phyloP scores from a whole-genome alignment of 768 basidiomycete genomes.

The Lactifluus subvellereus region DNA sequence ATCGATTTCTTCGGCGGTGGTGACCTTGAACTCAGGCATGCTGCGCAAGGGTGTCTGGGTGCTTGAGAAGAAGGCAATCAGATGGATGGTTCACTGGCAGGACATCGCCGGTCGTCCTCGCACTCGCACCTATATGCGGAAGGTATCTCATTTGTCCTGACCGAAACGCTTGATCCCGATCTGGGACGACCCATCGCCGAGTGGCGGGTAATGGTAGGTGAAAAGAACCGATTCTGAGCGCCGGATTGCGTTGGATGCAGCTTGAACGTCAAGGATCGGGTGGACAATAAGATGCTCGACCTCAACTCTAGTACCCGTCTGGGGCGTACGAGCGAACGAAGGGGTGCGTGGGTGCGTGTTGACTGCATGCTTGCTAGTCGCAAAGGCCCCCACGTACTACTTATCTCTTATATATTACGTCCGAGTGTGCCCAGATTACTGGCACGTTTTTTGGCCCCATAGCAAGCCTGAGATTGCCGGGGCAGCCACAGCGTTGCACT shows the following conservation, averaged over 20 bases:
- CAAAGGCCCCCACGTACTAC: neutral
- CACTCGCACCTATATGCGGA: neutral
- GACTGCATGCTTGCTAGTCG: neutral
- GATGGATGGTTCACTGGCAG: neutral
- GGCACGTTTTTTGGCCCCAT: no score
- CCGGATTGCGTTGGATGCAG: no score
- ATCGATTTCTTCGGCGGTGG: conserved; percentile 11
- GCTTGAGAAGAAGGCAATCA: neutral
- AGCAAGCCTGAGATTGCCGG: no score
- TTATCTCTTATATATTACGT: neutral
- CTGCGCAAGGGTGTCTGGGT: neutral
- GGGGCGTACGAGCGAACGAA: neutral
- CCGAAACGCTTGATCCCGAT: neutral
- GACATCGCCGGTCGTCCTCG: no score
- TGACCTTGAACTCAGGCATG: conserved; percentile 13
- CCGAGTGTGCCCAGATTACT: neutral
- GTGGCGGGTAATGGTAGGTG: neutral
- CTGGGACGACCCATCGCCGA: neutral
- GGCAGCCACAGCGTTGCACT: no score
- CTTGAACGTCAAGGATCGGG: no score
- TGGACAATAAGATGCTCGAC: neutral
- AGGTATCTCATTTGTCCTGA: neutral
- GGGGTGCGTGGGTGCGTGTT: neutral
- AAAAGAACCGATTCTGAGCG: neutral
- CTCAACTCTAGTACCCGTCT: neutral